Evolutionary conservation across 495 filamentous ascomycete species (phyloP).

Genomic region (Parachaetomium inaequale): DNA sequence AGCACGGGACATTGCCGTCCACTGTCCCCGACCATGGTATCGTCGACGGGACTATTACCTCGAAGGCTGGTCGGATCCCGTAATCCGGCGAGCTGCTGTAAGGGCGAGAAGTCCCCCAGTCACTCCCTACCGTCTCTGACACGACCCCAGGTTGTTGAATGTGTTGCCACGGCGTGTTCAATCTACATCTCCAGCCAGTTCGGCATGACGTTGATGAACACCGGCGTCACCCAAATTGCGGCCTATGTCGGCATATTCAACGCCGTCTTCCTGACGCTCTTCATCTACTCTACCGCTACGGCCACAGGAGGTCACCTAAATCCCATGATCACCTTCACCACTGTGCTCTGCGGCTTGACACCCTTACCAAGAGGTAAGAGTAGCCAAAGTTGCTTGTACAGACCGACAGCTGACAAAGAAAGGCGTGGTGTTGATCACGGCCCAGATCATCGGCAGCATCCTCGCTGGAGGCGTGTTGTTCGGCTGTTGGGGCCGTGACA

Average conservation of each 20-base stretch:
- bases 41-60: slow-evolving; percentile 18
- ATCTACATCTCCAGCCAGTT: slow-evolving; percentile 33
- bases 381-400: background rate
- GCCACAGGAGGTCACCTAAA: slow-evolving; percentile 53
- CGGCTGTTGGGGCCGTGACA: slow-evolving; percentile 32
- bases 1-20: slow-evolving; percentile 2
- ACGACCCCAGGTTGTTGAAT: slow-evolving; percentile 28
- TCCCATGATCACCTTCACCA: slow-evolving; percentile 51
- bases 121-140: background rate
- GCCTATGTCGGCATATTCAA: slow-evolving; percentile 45
- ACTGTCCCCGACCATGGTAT: slow-evolving; percentile 17
- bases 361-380: slow-evolving; percentile 40
- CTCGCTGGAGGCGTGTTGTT: slow-evolving; percentile 44
- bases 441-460: slow-evolving; percentile 43
- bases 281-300: slow-evolving; percentile 51
- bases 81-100: slow-evolving; percentile 19
- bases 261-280: slow-evolving; percentile 43
- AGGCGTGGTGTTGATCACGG: slow-evolving; percentile 42
- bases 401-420: background rate
- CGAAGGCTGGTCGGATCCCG: slow-evolving; percentile 24
- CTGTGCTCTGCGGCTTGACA: slow-evolving; percentile 49
- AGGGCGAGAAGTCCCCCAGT: background rate
- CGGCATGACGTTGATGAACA: slow-evolving; percentile 28
- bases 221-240: slow-evolving; percentile 27
- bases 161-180: slow-evolving; percentile 23